Evolutionary conservation across 129 eudicot genomes (phyloP).

Genomic region (Centaurea solstitialis): DNA sequence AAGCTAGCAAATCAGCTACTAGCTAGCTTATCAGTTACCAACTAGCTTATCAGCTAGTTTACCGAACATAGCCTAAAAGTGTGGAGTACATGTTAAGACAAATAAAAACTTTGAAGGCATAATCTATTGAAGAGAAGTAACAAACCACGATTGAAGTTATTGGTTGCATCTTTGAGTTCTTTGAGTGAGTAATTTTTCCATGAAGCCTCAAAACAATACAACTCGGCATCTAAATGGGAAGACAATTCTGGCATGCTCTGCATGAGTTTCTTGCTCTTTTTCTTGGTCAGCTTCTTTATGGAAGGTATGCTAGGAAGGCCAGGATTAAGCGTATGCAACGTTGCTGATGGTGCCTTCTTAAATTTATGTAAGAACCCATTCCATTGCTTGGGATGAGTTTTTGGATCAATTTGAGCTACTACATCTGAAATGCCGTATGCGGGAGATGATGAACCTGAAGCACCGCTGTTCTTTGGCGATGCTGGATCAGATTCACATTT

Average conservation of each 20-base stretch:
- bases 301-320: conserved; percentile 54
- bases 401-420: conserved; percentile 32
- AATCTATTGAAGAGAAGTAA: conserved; percentile 7
- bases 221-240: conserved; percentile 47
- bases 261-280: conserved; percentile 43
- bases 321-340: conserved; percentile 45
- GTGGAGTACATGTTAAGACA: not conserved
- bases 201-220: conserved; percentile 67
- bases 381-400: conserved; percentile 45
- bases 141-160: conserved; percentile 64
- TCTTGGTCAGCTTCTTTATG: conserved; percentile 64
- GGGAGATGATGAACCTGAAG: conserved; percentile 35
- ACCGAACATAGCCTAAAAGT: no score
- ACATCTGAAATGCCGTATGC: conserved; percentile 37
- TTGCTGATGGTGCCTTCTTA: conserved; percentile 56
- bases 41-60: no score
- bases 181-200: conserved; percentile 75
- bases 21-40: no score
- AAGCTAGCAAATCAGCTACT: no score
- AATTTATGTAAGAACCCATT: conserved; percentile 63
- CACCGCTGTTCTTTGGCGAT: conserved; percentile 2
- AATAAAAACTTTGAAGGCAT: not conserved
- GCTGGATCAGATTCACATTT: conserved; percentile 34
- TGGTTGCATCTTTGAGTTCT: conserved; percentile 61
- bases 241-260: conserved; percentile 48